Base-by-base conservation (phyloP, 225 moss, liverwort and hornwort species). In the Takakia lepidozioides region DNA sequence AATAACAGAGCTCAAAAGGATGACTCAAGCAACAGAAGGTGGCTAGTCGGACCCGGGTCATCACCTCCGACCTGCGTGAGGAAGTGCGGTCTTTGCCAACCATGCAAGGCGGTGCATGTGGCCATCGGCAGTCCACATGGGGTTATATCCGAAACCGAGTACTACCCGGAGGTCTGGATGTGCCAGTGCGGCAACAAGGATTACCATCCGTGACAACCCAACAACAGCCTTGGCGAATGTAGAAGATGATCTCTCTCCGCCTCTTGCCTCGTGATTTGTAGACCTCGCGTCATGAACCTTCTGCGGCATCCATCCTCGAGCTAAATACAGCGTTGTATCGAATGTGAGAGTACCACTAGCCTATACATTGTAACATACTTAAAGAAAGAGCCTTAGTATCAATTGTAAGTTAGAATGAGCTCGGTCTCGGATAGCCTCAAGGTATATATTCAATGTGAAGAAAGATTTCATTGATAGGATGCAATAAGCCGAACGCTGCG, bases 121-220 rank as follows among this genome's bases (percentile, higher is more conserved):
- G 66, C 82, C 43, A 82, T 80, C 41, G 74, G 74, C 67, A 74
- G 74, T 51, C 65, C 82, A 24, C 76, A 73, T 27, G 77, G 66
- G 14, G 82, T 76, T 34, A 69, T 73, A 28, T 69, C 73, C 16
- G 77, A 72, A 58, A 77, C 82, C n/a, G 82, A 77, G 63, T 82
- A 82, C 63, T 82, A 82, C 64, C 82, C 82, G 0, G 82, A 82
- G 64, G 82, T 73, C 53, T 82, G 82, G 82, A 73, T 77, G 29
- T 82, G 82, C 52, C 63, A 73, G 70, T 82, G 82, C n/a, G 77
- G 70, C 51, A 82, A 70, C 56, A 54, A 65, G 26, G 68, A 69
- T 29, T 81, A 76, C 63, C 72, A 76, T 76, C 81, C 81, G 15
- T 81, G 16, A 67, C 29, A 11, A 42, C n/a, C 29, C 45, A 24